phyloP scores from a whole-genome alignment of 2,329 filamentous ascomycete genomes.

The Uncinocarpus reesii region DNA sequence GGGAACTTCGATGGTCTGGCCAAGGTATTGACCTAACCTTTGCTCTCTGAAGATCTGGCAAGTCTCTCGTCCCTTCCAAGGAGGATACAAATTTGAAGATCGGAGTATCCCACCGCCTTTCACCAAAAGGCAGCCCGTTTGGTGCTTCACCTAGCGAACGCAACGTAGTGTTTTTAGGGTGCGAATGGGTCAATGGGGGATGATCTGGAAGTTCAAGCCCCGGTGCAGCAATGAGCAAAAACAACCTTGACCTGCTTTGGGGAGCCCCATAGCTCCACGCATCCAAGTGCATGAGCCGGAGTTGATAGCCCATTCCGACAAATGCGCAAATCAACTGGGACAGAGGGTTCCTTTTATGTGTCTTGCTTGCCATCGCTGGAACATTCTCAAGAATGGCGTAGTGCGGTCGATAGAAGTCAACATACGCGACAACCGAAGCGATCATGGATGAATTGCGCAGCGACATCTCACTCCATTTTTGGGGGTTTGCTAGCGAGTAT shows the following conservation, averaged over 20 bases:
- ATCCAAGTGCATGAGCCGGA: constrained; percentile 57
- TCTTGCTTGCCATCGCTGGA: constrained; percentile 48
- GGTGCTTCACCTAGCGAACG: constrained; percentile 47
- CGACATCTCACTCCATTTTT: constrained; percentile 47
- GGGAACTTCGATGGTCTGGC: constrained; percentile 56
- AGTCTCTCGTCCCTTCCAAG: constrained; percentile 45
- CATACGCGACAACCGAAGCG: constrained; percentile 61
- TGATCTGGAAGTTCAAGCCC: constrained; percentile 47
- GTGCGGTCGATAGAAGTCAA: constrained; percentile 65
- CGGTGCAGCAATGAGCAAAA: constrained; percentile 61
- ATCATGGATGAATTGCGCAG: constrained; percentile 65
- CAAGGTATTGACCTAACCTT: constrained; percentile 51
- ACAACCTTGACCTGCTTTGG: constrained; percentile 57
- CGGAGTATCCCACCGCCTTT: constrained; percentile 37
- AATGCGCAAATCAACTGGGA: constrained; percentile 63
- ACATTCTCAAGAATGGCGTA: constrained; percentile 75
- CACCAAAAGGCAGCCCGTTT: constrained; percentile 52
- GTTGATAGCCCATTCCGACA: constrained; percentile 68
- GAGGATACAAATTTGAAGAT: constrained; percentile 52
- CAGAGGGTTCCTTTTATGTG: constrained; percentile 51
- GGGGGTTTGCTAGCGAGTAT: constrained; percentile 55
- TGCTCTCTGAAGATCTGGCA: constrained; percentile 54
- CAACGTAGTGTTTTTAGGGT: constrained; percentile 34
- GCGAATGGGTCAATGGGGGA: constrained; percentile 54
- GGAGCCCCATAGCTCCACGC: constrained; percentile 58